Evolutionary conservation across 1,139 yeast genomes (phyloP), one percentile per base, ranked within the genome.

Genomic region (Geotrichum restrictum): DNA sequence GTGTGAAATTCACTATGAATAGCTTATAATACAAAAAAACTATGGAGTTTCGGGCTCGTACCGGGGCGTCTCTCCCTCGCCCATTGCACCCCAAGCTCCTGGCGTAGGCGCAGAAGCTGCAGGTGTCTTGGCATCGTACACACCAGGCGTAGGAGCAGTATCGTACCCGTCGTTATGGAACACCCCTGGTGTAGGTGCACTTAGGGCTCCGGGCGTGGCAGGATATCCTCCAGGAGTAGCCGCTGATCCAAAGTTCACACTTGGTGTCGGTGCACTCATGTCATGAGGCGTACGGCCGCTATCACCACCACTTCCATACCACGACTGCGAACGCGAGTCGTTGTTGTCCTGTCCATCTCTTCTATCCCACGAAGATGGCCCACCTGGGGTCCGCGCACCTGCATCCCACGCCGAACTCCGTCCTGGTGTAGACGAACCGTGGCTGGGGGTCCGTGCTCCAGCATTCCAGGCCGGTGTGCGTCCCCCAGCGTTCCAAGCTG

Each of bases 211-310:
- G 69, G 80, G 78, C 41, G 79, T 70, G 4, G 78, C 72, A 31
- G 69, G 71, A 52, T 70, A 70, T 66, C 70, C 70, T 3, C 70
- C 70, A 1, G 73, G 74, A 1, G 71, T 66, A 16, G 71, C 70
- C 0, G 66, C 73, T 46, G 62, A 57, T 34, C 14, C 37, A 34
- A 16, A n/a, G 27, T 66, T 56, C n/a, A 63, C 66, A 56, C 81
- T 79, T 69, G 80, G 79, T 41, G 79, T 70, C 5, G 78, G 72
- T 29, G 70, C 72, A 51, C 70, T 70, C 69, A 70, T 69, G 7
- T 70, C 70, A 1, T 72, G 72, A 1, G 69, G 64, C 13, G 70
- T 69, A 0, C 64, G 71, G 7, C 45, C 55, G 24, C 50, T 48
- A 8, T 18, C 33, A 57, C 56, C 13, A 55, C 56, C 22, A 18